phyloP scores from a whole-genome alignment of 1,139 yeast species.

The Diutina scorzettiae region DNA sequence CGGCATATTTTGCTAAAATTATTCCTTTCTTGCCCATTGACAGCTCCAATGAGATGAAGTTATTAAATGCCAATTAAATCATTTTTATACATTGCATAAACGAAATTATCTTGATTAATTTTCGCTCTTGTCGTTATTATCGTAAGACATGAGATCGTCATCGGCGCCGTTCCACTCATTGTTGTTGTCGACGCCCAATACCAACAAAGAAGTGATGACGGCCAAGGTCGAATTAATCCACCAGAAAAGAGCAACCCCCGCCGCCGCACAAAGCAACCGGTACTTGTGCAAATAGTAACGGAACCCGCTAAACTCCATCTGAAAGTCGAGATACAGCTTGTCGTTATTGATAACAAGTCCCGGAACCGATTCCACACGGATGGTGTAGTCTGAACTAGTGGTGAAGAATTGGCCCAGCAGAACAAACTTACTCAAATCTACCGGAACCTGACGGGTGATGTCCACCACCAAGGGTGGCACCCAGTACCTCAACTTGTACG shows the following conservation, averaged over 20 bases:
- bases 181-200: not conserved
- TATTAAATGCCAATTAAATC: constrained; percentile 27
- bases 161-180: not conserved
- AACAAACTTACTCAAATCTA: constrained; percentile 7
- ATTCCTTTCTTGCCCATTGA: constrained; percentile 33
- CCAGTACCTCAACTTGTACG: constrained; percentile 27
- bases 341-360: constrained; percentile 8
- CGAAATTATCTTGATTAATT: too few relatives aligned
- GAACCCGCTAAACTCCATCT: constrained; percentile 40
- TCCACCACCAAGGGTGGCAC: constrained; percentile 24
- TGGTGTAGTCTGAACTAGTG: constrained; percentile 6
- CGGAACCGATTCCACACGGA: not conserved
- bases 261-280: constrained; percentile 30
- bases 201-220: constrained; percentile 15
- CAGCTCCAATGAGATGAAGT: constrained; percentile 24
- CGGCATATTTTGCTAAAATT: constrained; percentile 24
- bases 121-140: too few relatives aligned
- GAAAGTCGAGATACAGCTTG: constrained; percentile 10
- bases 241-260: constrained; percentile 45
- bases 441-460: constrained; percentile 9
- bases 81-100: too few relatives aligned
- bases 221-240: constrained; percentile 20
- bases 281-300: constrained; percentile 44
- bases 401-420: not conserved
- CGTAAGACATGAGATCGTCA: not conserved